A percentile compares a stretch with the other conserved stretches of the same genome.
Evolutionary conservation across 352 stramenopile species (phyloP).

Genomic region (Thalassiosira sp.): DNA sequence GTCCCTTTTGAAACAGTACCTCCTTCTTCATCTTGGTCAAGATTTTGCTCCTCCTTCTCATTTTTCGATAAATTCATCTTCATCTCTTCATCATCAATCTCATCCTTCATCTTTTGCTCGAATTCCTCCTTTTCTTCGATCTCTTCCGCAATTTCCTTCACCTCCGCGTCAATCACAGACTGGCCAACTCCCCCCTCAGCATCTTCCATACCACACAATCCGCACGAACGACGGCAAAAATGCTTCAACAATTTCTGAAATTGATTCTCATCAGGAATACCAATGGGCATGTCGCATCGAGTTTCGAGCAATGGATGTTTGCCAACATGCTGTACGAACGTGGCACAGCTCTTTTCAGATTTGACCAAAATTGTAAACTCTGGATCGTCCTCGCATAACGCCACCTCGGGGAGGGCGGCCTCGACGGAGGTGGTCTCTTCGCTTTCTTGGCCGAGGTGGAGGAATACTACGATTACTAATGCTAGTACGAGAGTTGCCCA

Average conservation of each 20-base stretch:
- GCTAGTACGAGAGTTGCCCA: constrained; percentile 18
- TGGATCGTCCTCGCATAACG: background rate
- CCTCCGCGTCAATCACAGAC: background rate
- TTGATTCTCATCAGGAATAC: constrained; percentile 1
- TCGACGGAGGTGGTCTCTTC: constrained; percentile 9
- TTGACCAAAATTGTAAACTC: background rate
- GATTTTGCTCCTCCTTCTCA: background rate
- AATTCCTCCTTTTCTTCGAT: constrained; percentile 3
- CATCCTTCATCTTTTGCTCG: background rate
- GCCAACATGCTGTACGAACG: background rate
- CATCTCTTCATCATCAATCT: background rate
- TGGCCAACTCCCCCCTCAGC: background rate
- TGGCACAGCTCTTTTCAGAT: background rate
- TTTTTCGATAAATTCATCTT: background rate
- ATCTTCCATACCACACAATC: constrained; percentile 14
- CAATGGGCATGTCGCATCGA: background rate
- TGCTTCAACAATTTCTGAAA: constrained; percentile 2
- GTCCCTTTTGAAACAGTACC: background rate
- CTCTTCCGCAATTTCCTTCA: background rate
- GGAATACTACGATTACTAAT: constrained; percentile 16
- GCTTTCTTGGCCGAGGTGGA: constrained; percentile 26
- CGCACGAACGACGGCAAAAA: constrained; percentile 17
- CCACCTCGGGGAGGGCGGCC: background rate
- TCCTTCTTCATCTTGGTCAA: background rate
- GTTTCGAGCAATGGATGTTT: background rate